phyloP scores from a whole-genome alignment of 106 monocot genomes.

The Alisma plantagoaquatica region DNA sequence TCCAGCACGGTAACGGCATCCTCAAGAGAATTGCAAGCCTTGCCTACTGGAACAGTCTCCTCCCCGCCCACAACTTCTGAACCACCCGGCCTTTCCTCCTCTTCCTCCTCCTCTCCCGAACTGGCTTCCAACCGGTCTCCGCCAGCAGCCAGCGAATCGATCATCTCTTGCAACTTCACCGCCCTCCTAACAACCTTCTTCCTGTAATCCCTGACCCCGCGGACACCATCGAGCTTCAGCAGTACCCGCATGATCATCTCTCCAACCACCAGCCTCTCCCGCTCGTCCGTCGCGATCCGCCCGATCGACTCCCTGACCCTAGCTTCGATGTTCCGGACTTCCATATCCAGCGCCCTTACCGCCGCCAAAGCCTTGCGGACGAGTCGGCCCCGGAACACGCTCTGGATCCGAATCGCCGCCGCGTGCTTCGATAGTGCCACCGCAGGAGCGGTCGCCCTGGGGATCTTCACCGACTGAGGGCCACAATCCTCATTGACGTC shows the following conservation, averaged over 20 bases:
- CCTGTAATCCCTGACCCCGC: conserved; percentile 41
- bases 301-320: conserved; percentile 13
- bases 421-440: too few relatives aligned
- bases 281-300: conserved; percentile 10
- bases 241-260: conserved; percentile 53
- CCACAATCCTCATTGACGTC: too few relatives aligned
- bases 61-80: too few relatives aligned
- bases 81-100: too few relatives aligned
- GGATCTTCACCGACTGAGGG: too few relatives aligned
- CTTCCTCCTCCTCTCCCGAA: neutral
- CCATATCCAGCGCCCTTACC: conserved; percentile 19
- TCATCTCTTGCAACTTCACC: conserved; percentile 30
- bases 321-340: conserved; percentile 15
- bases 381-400: conserved; percentile 32
- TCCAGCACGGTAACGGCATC: too few relatives aligned
- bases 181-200: conserved; percentile 29
- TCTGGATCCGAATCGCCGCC: conserved; percentile 53
- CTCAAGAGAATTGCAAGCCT: too few relatives aligned
- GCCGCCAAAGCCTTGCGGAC: conserved; percentile 34
- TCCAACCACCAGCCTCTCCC: conserved; percentile 27
- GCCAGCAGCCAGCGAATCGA: conserved; percentile 21
- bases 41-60: too few relatives aligned
- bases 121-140: too few relatives aligned
- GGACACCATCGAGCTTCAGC: conserved; percentile 28
- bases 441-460: too few relatives aligned